Conservation (phyloP, 208 protist species). For the Lotmaria passim region DNA sequence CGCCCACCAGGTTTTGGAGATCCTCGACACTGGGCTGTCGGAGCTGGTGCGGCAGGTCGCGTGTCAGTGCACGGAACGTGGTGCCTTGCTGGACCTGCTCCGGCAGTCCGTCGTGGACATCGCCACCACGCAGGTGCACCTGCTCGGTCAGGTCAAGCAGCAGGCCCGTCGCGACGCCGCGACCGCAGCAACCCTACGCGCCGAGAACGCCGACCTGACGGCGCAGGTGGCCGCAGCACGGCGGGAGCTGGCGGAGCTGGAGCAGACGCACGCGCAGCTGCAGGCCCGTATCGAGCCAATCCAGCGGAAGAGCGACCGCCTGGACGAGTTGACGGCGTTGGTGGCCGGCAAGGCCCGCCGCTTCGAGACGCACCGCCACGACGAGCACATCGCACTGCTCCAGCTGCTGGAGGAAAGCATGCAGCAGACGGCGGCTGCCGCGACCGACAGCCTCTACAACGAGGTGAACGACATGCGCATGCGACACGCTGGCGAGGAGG, state of each 20-base stretch:
- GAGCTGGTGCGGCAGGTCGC: slow-evolving; percentile 81
- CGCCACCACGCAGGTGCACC: slow-evolving; percentile 49
- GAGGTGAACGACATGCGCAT: slow-evolving; percentile 37
- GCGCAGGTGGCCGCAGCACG: background rate
- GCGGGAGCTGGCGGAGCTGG: slow-evolving; percentile 23
- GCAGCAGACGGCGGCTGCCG: slow-evolving; percentile 48
- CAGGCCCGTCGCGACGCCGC: slow-evolving; percentile 26
- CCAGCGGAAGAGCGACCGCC: slow-evolving; percentile 60
- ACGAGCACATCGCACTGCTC: slow-evolving; percentile 66
- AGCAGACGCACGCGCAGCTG: slow-evolving; percentile 20
- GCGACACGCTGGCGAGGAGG: slow-evolving; percentile 15
- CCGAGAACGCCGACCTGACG: slow-evolving; percentile 32
- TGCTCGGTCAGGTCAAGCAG: slow-evolving; percentile 74
- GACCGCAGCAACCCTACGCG: slow-evolving; percentile 34
- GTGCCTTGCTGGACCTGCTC: slow-evolving; percentile 78
- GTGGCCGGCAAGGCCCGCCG: slow-evolving; percentile 58
- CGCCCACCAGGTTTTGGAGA: slow-evolving; percentile 54
- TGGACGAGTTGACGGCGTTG: slow-evolving; percentile 76
- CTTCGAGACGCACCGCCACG: slow-evolving; percentile 56
- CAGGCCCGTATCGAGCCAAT: slow-evolving; percentile 43
- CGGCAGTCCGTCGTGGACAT: slow-evolving; percentile 78
- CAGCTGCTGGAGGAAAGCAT: slow-evolving; percentile 77
- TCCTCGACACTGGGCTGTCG: slow-evolving; percentile 75
- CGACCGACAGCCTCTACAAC: slow-evolving; percentile 63
- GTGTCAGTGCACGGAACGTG: slow-evolving; percentile 74